phyloP scores from a whole-genome alignment of 1,284 basidiomycete species.

The Heliocybe sulcata region DNA sequence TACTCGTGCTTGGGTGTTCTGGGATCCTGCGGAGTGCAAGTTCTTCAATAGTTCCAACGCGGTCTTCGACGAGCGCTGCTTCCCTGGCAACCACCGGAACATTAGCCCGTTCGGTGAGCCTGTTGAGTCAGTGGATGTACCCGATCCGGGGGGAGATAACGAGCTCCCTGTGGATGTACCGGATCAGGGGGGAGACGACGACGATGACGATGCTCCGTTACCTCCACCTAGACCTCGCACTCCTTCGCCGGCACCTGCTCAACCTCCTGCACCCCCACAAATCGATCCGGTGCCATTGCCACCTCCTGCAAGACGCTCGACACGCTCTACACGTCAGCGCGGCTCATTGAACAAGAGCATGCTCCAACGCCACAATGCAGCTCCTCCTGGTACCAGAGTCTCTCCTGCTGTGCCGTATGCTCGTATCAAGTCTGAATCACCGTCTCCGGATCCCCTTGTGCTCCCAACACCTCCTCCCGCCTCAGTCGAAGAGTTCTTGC shows the following conservation, averaged over 20 bases:
- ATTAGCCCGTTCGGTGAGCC: background rate
- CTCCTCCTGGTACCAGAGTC: too few species aligned
- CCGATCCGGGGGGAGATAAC: background rate
- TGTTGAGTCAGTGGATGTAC: background rate
- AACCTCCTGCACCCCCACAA: background rate
- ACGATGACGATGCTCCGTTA: background rate
- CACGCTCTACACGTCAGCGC: too few species aligned
- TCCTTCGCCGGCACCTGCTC: background rate
- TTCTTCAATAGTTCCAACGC: constrained; percentile 17
- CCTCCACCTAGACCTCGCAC: background rate
- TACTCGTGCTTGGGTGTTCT: constrained; percentile 23
- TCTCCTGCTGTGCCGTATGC: too few species aligned
- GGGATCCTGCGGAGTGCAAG: constrained; percentile 15
- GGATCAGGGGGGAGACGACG: background rate
- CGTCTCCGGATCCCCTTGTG: too few species aligned
- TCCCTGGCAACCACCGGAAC: background rate
- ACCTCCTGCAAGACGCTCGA: too few species aligned
- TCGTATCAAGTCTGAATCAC: too few species aligned
- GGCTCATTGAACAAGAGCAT: too few species aligned
- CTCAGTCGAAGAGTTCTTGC: too few species aligned
- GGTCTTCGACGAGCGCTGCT: constrained; percentile 19
- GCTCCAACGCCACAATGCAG: too few species aligned
- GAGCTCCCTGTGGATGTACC: background rate
- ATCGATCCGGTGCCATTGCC: too few species aligned
- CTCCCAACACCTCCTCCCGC: too few species aligned